Base-by-base conservation (phyloP, 768 basidiomycete species). In the Termitomyces sp. region DNA sequence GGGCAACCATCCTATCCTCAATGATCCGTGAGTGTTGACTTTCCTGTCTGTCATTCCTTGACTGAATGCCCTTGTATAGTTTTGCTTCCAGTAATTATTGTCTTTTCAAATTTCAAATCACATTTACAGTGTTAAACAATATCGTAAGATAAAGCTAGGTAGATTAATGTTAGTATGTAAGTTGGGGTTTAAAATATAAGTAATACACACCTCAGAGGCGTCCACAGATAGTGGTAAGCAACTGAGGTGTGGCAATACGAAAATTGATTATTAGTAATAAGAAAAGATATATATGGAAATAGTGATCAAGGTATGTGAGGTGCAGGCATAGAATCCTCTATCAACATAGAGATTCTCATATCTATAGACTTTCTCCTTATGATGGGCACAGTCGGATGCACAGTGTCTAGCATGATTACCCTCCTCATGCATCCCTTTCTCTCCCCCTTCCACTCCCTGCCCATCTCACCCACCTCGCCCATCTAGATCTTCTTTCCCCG, bases 381-480 rank as follows among this genome's bases (percentile, higher is more conserved):
- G 82, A 63, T 86, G 54, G 85, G 83, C 22, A 88, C 80, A 18
- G 79, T 92, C 31, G 90, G 90, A 15, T 86, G 86, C 64, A 84
- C 92, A 65, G 77, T 90, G 22, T 92, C 90, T 4, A 90, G 90
- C 26, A 83, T 84, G 18, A 88, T 92, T 24, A 93, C 91, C 4
- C 77, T 93, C 33, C 76, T 92, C 34, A 90, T 90, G 65, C 65
- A 84, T 70, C 24, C 56, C 28, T n/a, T 41, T 24, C 45, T 49
- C 28, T 57, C 8, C 24, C 31, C 34, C 51, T 16, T 50, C 47
- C 24, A 46, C 36, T 22, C 22, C 51, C 29, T 29, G 29, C 29
- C 29, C 29, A 24, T n/a, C n/a, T n/a, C n/a, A n/a, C n/a, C 46
- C 12, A 49, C 48, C 18, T 9, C 20, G 6, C 7, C 24, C 20